A percentile compares a stretch with the other conserved stretches of the same genome.
These are phyloP conservation scores for Rugosomyces carneus DNA, from an alignment of 1,284 basidiomycete species.

Conservation along the genomic window DNA sequence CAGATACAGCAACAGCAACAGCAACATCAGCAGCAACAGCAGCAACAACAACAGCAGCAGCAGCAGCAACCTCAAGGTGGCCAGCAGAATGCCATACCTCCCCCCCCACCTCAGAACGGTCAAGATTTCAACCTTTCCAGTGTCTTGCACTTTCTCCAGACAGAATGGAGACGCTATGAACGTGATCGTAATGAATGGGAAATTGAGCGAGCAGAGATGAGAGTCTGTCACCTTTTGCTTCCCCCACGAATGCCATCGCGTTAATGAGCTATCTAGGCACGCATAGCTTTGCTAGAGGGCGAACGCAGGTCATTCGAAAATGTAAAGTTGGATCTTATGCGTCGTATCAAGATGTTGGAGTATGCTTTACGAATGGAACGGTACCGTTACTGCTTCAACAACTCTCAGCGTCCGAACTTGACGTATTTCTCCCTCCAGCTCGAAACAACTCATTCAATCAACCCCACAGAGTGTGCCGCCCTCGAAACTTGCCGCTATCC, in stretches of 20 bases:
- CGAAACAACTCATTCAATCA: conserved; percentile 70
- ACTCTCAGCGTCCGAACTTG: conserved; percentile 17
- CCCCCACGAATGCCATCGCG: conserved; percentile 20
- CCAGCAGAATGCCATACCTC: conserved; percentile 60
- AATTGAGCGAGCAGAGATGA: conserved; percentile 98
- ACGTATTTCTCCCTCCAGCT: conserved; percentile 43
- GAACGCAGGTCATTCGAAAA: conserved; percentile 96
- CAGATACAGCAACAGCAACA: conserved; percentile 42
- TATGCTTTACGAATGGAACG: conserved; percentile 92
- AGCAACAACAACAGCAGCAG: conserved; percentile 40
- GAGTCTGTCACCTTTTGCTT: conserved; percentile 54
- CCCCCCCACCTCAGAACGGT: conserved; percentile 70
- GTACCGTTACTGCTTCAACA: conserved; percentile 39
- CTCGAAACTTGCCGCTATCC: conserved; percentile 54
- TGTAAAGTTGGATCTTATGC: conserved; percentile 91
- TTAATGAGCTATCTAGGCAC: conserved; percentile 51
- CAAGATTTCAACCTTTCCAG: conserved; percentile 91
- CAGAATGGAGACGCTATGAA: conserved; percentile 95
- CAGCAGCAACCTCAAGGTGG: conserved; percentile 50
- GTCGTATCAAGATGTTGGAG: conserved; percentile 98
- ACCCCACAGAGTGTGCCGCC: conserved; percentile 46
- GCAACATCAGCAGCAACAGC: conserved; percentile 53
- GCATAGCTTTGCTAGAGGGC: conserved; percentile 96
- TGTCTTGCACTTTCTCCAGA: conserved; percentile 95
- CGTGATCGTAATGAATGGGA: conserved; percentile 99